phyloP scores from a whole-genome alignment of 2,329 filamentous ascomycete species.

The Ambrosiella beaveri region DNA sequence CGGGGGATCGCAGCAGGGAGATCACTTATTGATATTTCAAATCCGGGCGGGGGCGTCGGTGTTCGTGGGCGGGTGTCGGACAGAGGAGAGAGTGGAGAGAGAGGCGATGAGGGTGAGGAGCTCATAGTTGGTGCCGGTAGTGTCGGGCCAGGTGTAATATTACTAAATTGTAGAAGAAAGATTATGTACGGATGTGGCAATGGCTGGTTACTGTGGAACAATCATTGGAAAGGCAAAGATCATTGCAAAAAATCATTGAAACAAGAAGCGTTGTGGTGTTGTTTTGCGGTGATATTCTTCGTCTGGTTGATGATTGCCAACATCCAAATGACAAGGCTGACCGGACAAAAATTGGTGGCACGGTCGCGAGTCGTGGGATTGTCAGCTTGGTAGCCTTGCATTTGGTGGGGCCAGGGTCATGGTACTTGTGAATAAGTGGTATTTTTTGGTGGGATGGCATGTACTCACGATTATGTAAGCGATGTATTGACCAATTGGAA shows the following conservation, averaged over 20 bases:
- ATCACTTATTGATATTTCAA: neutral
- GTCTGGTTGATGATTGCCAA: neutral
- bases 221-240: neutral
- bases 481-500: no score
- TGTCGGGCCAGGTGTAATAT: neutral
- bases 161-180: neutral
- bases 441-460: neutral
- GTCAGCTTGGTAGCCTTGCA: neutral
- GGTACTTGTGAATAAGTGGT: neutral
- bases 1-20: neutral
- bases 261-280: neutral
- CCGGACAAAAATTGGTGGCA: neutral
- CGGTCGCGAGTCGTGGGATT: neutral
- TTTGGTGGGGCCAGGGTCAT: neutral
- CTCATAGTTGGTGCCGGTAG: neutral
- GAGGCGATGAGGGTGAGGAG: neutral
- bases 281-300: neutral
- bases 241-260: neutral
- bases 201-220: neutral
- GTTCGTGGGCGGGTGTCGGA: conserved; percentile 14
- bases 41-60: conserved; percentile 14
- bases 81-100: conserved; percentile 14
- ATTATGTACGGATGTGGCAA: neutral
- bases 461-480: no score
- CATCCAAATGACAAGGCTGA: neutral